A percentile compares a stretch with the other conserved stretches of the same genome.
phyloP scores from a whole-genome alignment of 192 early-diverging fungal species.

The Spizellomyces sp. region DNA sequence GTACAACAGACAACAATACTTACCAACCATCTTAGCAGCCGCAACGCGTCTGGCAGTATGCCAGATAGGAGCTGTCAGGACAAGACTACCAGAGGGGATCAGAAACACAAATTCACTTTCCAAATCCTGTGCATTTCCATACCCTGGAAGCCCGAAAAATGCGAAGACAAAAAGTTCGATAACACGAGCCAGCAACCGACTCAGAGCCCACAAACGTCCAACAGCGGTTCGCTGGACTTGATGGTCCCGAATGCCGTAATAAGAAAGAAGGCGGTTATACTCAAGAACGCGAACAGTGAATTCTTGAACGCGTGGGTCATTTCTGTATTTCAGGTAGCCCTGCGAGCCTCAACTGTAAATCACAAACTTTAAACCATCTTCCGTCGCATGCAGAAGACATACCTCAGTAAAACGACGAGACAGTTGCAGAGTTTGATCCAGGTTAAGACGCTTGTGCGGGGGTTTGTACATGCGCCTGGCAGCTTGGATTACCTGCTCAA shows the following conservation, averaged over 20 bases:
- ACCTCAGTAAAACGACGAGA: slow-evolving; percentile 77
- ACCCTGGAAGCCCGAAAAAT: slow-evolving; percentile 84
- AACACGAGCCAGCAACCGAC: slow-evolving; percentile 70
- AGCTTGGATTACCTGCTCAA: slow-evolving; percentile 80
- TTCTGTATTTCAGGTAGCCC: slow-evolving; percentile 81
- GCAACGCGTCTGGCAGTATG: slow-evolving; percentile 1
- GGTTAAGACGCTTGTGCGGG: slow-evolving; percentile 77
- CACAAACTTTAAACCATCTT: neutral
- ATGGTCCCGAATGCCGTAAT: slow-evolving; percentile 94
- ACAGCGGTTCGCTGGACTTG: slow-evolving; percentile 86
- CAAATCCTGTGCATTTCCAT: slow-evolving; percentile 15
- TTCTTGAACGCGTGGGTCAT: slow-evolving; percentile 82
- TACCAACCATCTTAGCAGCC: slow-evolving; percentile 16
- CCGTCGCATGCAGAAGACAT: neutral
- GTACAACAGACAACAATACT: neutral
- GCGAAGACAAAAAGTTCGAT: slow-evolving; percentile 72
- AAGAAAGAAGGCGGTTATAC: slow-evolving; percentile 87
- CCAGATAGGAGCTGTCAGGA: slow-evolving; percentile 8
- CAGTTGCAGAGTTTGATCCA: slow-evolving; percentile 85
- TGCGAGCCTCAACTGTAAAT: slow-evolving; percentile 34
- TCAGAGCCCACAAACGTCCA: slow-evolving; percentile 64
- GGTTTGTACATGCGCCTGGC: slow-evolving; percentile 91
- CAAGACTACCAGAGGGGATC: neutral
- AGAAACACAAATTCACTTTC: neutral
- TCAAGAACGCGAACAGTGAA: slow-evolving; percentile 72